Percentiles rank a stretch among this genome's conserved stretches.
Evolutionary conservation across 768 basidiomycete genomes (phyloP).

Genomic region (Postia placenta): DNA sequence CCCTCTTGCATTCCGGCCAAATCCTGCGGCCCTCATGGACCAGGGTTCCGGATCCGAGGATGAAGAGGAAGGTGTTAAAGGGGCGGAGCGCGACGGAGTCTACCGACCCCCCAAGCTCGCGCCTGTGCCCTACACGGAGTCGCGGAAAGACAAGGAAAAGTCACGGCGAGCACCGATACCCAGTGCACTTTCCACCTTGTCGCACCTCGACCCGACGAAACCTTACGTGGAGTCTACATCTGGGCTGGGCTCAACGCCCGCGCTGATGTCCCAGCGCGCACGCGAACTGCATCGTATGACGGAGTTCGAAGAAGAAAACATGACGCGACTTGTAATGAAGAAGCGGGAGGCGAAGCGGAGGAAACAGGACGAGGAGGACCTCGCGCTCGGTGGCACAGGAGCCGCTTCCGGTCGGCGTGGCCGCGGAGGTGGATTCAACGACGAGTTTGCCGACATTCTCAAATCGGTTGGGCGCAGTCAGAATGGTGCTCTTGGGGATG

Average conservation of each 20-base stretch:
- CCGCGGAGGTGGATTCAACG: slow-evolving; percentile 71
- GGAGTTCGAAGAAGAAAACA: slow-evolving; percentile 93
- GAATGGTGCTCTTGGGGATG: slow-evolving; percentile 46
- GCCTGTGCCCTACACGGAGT: slow-evolving; percentile 79
- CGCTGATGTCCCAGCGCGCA: slow-evolving; percentile 62
- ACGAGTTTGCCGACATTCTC: slow-evolving; percentile 81
- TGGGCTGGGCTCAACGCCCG: slow-evolving; percentile 59
- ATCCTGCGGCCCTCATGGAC: slow-evolving; percentile 66
- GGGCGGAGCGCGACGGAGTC: slow-evolving; percentile 39
- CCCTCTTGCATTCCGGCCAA: slow-evolving; percentile 88
- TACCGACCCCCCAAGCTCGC: slow-evolving; percentile 87
- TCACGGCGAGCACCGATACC: slow-evolving; percentile 53
- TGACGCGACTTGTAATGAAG: slow-evolving; percentile 84
- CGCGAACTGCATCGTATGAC: slow-evolving; percentile 74
- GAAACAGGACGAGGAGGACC: slow-evolving; percentile 74
- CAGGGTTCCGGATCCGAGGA: slow-evolving; percentile 31
- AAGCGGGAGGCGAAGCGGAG: slow-evolving; percentile 78
- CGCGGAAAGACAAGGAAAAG: slow-evolving; percentile 33
- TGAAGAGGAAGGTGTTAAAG: slow-evolving; percentile 19
- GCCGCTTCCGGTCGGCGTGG: slow-evolving; percentile 39
- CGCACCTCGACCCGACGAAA: slow-evolving; percentile 46
- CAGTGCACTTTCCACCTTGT: slow-evolving; percentile 50
- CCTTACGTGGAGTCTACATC: slow-evolving; percentile 70
- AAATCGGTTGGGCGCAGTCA: slow-evolving; percentile 46
- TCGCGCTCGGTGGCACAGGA: slow-evolving; percentile 75